A percentile compares a stretch with the other conserved stretches of the same genome.
Evolutionary conservation across 2,329 filamentous ascomycete species (phyloP).

Genomic region (Venturiaceae sp.): DNA sequence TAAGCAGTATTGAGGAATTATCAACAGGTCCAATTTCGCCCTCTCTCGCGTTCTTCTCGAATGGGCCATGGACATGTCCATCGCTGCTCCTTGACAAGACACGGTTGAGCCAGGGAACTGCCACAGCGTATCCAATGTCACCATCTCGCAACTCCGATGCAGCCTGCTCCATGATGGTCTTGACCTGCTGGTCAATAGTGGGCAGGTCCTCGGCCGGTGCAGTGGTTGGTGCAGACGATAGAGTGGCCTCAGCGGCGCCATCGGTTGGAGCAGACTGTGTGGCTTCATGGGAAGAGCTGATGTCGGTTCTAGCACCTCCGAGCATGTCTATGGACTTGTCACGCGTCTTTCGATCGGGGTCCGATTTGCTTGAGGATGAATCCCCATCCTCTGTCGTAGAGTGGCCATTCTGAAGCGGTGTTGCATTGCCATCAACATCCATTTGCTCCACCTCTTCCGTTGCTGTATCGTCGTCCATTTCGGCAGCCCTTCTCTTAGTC

Average conservation of each 20-base stretch:
- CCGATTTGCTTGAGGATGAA: not conserved
- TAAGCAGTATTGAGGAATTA: conserved; percentile 66
- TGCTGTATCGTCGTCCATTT: conserved; percentile 37
- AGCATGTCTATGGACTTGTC: conserved; percentile 8
- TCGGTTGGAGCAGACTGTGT: not conserved
- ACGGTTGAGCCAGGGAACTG: conserved; percentile 65
- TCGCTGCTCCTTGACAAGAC: conserved; percentile 58
- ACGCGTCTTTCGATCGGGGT: not conserved
- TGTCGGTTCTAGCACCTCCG: not conserved
- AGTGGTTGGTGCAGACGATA: not conserved
- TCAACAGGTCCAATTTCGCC: conserved; percentile 71
- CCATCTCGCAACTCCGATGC: conserved; percentile 52
- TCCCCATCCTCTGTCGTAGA: not conserved
- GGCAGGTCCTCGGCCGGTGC: not conserved
- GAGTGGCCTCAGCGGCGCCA: too few species aligned
- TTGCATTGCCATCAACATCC: not conserved
- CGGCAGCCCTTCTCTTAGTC: conserved; percentile 44
- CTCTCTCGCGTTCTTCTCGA: conserved; percentile 49
- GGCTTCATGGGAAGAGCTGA: not conserved
- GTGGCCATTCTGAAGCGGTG: not conserved
- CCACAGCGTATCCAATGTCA: conserved; percentile 70
- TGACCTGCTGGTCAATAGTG: conserved; percentile 62
- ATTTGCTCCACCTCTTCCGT: conserved; percentile 12
- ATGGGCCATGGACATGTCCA: conserved; percentile 43
- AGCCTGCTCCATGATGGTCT: conserved; percentile 51